Base-by-base conservation (phyloP, 768 basidiomycete genomes). In the Auricularia sp. region DNA sequence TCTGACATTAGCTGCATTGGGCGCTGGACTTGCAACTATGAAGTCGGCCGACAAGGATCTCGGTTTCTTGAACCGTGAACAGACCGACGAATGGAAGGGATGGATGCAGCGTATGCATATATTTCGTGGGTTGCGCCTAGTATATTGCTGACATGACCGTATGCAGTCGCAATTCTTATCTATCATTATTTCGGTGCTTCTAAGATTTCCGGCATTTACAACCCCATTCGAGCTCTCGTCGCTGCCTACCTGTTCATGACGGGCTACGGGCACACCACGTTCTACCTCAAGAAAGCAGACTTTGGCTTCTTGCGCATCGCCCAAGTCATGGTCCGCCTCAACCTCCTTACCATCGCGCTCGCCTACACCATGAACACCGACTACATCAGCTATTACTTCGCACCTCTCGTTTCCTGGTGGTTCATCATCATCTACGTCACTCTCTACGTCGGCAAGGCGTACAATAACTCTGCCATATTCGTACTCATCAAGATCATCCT, bases 51-150 rank as follows among this genome's bases (percentile, higher is more conserved):
- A 92, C 68, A 92, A 88, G 70, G 92, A 97, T 71, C 75, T 89
- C 62, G 94, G 94, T 0, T 92, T 94, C 75, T 77, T 97, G 69
- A 95, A 93, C 71, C 82, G 94, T 65, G 91, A 94, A 62, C 92
- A 96, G 74, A 96, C 93, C 1, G 92, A 97, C 69, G 94, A 97
- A 75, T 97, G 94, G 94, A 96, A 96, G 75, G 94, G 94, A 3
- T 97, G 94, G 94, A 97, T 97, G 94, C 94, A 97, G 79, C 81
- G 92, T 92, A 71, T 64, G 88, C 74, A 24, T 6, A 42, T 29
- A n/a, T 29, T 62, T 14, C 24, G 14, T 34, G 29, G 16, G 34
- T n/a, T 36, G 62, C 34, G 3, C 18, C 45, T 29, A 29, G 29
- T 29, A 29, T 29, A 29, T 29, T 29, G 18, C 16, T n/a, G 36